These are phyloP conservation scores for Lathyrus tuberosus DNA, from an alignment of 306 rosid species.

Conservation along the genomic window DNA sequence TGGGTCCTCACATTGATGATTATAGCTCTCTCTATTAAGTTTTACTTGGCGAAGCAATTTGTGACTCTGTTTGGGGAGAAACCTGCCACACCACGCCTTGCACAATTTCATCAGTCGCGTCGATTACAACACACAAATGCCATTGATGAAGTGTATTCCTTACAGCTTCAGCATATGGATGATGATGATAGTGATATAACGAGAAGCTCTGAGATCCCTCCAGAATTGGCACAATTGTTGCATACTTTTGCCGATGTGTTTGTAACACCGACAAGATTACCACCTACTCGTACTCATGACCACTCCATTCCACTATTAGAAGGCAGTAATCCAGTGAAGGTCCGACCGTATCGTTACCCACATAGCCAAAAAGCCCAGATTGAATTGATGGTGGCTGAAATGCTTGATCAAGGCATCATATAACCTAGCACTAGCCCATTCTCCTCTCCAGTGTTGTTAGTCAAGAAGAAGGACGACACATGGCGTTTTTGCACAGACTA, in stretches of 20 bases:
- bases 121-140: neutral
- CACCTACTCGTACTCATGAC: neutral
- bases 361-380: neutral
- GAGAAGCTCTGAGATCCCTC: neutral
- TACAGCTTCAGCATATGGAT: neutral
- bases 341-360: neutral
- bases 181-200: too few species aligned
- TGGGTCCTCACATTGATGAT: neutral
- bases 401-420: neutral
- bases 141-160: neutral
- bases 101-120: neutral
- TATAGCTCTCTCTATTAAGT: neutral
- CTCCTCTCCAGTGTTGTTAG: neutral
- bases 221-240: neutral
- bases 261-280: neutral
- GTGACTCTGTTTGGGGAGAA: neutral
- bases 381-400: neutral
- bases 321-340: neutral
- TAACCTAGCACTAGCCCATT: neutral
- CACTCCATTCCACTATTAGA: neutral
- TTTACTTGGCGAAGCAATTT: too few species aligned
- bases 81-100: neutral
- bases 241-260: neutral
- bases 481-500: neutral
- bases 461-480: neutral